phyloP scores from a whole-genome alignment of 768 basidiomycete genomes.

The Amanita molliuscula region DNA sequence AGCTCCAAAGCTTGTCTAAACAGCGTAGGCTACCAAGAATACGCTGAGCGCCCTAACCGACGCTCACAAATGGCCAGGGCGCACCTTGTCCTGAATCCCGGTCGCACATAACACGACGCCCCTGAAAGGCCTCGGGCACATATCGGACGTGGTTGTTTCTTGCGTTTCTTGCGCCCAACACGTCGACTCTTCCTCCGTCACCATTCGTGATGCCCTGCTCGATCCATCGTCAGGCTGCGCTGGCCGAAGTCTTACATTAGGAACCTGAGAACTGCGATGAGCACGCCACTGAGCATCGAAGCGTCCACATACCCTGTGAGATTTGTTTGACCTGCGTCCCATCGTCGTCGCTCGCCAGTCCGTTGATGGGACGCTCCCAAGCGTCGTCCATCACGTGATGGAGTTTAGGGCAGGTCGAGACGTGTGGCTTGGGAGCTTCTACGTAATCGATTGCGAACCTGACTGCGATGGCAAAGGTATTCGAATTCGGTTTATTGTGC shows the following conservation, averaged over 20 bases:
- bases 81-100: conserved; percentile 70
- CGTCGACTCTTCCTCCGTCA: conserved; percentile 17
- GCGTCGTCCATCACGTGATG: background rate
- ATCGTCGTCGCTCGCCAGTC: conserved; percentile 13
- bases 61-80: conserved; percentile 8
- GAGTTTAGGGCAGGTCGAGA: background rate
- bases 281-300: background rate
- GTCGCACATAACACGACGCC: conserved; percentile 64
- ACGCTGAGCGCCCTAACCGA: background rate
- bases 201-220: conserved; percentile 14
- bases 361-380: background rate
- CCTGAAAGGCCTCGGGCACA: conserved; percentile 58
- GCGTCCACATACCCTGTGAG: conserved; percentile 39
- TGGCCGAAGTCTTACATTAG: conserved; percentile 74
- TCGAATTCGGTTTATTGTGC: background rate
- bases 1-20: conserved; percentile 75
- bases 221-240: conserved; percentile 27
- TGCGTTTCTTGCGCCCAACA: conserved; percentile 42
- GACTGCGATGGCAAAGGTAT: background rate
- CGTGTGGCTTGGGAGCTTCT: too few species aligned
- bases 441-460: background rate
- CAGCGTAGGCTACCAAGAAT: conserved; percentile 33
- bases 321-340: conserved; percentile 54
- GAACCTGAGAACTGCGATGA: conserved; percentile 38
- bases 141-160: conserved; percentile 33